Conservation (phyloP, 352 stramenopile genomes). For the Chrysophaeum taylorii region DNA sequence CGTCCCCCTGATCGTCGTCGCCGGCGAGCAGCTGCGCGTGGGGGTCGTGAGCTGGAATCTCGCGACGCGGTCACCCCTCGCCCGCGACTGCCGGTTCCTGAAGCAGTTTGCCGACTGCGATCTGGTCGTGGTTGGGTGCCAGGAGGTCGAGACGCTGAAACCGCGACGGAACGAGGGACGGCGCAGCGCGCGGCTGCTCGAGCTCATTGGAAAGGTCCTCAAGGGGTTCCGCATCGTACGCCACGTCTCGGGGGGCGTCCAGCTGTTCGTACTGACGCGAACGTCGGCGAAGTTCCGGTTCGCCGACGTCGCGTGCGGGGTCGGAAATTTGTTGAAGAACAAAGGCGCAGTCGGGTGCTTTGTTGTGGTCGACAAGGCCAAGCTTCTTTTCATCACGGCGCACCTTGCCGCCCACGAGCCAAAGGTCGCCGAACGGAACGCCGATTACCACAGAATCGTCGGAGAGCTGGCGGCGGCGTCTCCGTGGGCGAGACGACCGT, state of each 20-base stretch:
- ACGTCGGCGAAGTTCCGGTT: slow-evolving; percentile 72
- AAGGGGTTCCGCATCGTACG: slow-evolving; percentile 61
- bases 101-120: slow-evolving; percentile 26
- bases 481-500: slow-evolving; percentile 16
- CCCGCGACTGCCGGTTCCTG: slow-evolving; percentile 4
- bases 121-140: slow-evolving; percentile 65
- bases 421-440: slow-evolving; percentile 64
- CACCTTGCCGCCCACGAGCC: slow-evolving; percentile 86
- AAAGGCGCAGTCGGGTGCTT: slow-evolving; percentile 84
- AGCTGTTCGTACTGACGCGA: slow-evolving; percentile 70
- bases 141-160: slow-evolving; percentile 89
- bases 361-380: slow-evolving; percentile 46
- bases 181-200: slow-evolving; percentile 64
- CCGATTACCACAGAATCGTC: slow-evolving; percentile 64
- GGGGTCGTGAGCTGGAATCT: not conserved
- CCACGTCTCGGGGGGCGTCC: slow-evolving; percentile 79
- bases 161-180: slow-evolving; percentile 52
- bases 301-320: slow-evolving; percentile 70
- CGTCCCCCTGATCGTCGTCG: not conserved
- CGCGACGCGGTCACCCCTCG: not conserved
- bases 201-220: slow-evolving; percentile 52
- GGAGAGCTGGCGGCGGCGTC: slow-evolving; percentile 31
- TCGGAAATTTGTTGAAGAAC: slow-evolving; percentile 87
- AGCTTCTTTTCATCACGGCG: slow-evolving; percentile 77
- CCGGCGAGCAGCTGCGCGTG: not conserved